These are phyloP conservation scores for Cercophora samala DNA, from an alignment of 495 filamentous ascomycete genomes.

Conservation along the genomic window DNA sequence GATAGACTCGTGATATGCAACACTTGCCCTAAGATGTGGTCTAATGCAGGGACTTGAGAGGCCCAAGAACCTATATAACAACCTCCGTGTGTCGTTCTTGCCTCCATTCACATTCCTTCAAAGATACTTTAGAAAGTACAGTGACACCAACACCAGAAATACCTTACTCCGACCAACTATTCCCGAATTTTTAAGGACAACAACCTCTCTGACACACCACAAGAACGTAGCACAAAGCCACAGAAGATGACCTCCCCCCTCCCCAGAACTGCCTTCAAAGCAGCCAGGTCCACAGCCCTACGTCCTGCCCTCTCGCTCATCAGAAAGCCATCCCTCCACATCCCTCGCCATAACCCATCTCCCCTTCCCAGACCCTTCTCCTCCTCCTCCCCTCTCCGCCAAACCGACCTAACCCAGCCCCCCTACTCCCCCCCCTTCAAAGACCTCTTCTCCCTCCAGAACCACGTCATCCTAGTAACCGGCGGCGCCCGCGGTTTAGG, in stretches of 20 bases:
- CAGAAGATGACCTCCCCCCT: background rate
- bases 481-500: conserved; percentile 78
- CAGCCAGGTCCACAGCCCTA: background rate
- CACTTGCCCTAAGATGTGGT: background rate
- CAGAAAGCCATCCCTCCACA: background rate
- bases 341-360: background rate
- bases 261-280: background rate
- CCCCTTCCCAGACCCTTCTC: background rate
- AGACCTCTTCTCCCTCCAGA: conserved; percentile 74
- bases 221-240: background rate
- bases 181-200: too few relatives aligned
- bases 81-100: background rate
- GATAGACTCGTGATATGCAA: background rate
- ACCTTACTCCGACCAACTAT: too few relatives aligned
- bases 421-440: conserved; percentile 37
- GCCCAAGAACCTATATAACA: background rate
- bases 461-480: conserved; percentile 74
- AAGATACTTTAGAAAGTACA: background rate
- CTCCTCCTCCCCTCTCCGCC: conserved; percentile 2
- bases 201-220: too few relatives aligned
- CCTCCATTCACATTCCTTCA: background rate
- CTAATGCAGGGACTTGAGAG: background rate
- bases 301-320: background rate
- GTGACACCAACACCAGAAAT: too few relatives aligned
- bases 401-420: background rate